Evolutionary conservation across 306 rosid genomes (phyloP), one percentile per base, ranked within the genome.

Genomic region (Alnus glutinosa): DNA sequence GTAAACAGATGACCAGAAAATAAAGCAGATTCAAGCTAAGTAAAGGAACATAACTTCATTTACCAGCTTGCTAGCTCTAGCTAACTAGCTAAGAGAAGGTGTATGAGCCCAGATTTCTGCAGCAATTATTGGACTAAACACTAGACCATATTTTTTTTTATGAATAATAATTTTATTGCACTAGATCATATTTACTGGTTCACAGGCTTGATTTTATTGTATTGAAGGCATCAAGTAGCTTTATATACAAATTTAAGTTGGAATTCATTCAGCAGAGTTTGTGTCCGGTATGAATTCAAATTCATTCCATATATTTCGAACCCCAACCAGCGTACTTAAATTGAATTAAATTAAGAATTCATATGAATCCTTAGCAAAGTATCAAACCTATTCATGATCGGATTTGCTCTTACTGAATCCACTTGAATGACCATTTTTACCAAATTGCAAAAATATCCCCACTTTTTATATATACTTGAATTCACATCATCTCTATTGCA

Each of bases 301-400:
- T 6, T 57, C 63, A n/a, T 18, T 57, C 11, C 63, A 57, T 19
- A 3, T 57, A 57, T n/a, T 57, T 19, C 3, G 7, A 2, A 57
- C 18, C 30, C 8, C 58, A 54, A 15, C 19, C 23, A 54, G 11
- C 32, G 30, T 19, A 57, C 9, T 3, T 18, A 57, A 19, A 57
- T 7, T 57, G 32, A 57, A 57, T 19, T 57, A 62, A 16, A 12
- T 32, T 62, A 12, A 62, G n/a, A 3, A 10, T 28, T 59, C 37
- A 59, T 59, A 59, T 59, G 12, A 59, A 28, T 59, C 66, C 66
- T 59, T 59, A n/a, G 28, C 66, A 59, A 59, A 59, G 66, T 28
- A 28, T 10, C 14, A 28, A 23, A 59, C 19, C 14, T 59, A 10
- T 3, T 59, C 66, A 9, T 59, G 66, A 37, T 57, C 19, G 37